phyloP scores from a whole-genome alignment of 2,329 filamentous ascomycete species.

The Epichloe aotearoae region DNA sequence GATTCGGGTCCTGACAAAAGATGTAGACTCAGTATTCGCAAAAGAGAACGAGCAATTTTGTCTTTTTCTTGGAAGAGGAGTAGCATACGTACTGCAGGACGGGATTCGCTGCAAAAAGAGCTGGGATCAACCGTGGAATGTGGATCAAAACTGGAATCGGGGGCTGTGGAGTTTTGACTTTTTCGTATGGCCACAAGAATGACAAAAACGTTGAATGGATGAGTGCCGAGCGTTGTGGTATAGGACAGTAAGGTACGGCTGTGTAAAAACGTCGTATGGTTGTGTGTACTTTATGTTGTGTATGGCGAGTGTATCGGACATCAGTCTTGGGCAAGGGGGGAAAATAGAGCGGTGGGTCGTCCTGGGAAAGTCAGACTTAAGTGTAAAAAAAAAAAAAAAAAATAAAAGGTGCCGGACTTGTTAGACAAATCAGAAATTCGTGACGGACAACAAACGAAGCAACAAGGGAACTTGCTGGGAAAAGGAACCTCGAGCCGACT shows the following conservation, averaged over 20 bases:
- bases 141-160: neutral
- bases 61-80: neutral
- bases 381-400: neutral
- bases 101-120: neutral
- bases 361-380: constrained; percentile 3
- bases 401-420: neutral
- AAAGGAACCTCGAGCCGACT: constrained; percentile 7
- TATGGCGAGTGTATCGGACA: neutral
- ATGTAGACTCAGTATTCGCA: neutral
- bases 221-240: neutral
- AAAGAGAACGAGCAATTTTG: neutral
- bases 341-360: neutral
- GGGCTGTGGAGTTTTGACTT: neutral
- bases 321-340: neutral
- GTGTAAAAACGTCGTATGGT: neutral
- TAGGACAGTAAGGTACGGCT: neutral
- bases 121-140: neutral
- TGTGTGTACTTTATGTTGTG: neutral
- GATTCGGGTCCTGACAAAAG: neutral
- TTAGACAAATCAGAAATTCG: constrained; percentile 5
- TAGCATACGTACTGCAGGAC: neutral
- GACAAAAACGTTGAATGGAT: neutral
- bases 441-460: constrained; percentile 3
- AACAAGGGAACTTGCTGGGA: constrained; percentile 1
- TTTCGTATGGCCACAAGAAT: neutral